Evolutionary conservation across 2,329 filamentous ascomycete species (phyloP).

Genomic region (Xylaria polymorpha): DNA sequence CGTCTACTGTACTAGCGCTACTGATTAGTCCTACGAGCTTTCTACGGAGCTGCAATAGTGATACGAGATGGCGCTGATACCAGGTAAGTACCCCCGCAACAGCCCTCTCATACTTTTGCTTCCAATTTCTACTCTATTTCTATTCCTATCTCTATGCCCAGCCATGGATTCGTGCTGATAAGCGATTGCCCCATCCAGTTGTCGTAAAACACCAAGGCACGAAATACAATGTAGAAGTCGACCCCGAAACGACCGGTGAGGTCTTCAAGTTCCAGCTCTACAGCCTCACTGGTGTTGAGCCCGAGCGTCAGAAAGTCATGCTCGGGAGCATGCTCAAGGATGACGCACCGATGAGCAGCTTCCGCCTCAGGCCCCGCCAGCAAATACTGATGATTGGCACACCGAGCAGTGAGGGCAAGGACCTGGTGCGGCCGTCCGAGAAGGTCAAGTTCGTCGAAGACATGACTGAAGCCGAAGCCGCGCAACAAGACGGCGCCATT

Average conservation of each 20-base stretch:
- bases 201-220: slow-evolving; percentile 95
- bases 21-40: background rate
- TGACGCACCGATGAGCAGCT: slow-evolving; percentile 85
- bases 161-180: slow-evolving; percentile 41
- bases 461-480: slow-evolving; percentile 94
- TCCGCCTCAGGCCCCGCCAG: slow-evolving; percentile 87
- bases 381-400: slow-evolving; percentile 97
- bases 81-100: slow-evolving; percentile 22
- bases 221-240: slow-evolving; percentile 93
- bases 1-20: background rate
- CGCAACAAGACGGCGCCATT: slow-evolving; percentile 82
- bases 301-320: slow-evolving; percentile 94
- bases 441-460: slow-evolving; percentile 92
- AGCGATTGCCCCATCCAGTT: slow-evolving; percentile 63
- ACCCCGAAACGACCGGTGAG: slow-evolving; percentile 84
- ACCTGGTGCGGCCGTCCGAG: slow-evolving; percentile 79
- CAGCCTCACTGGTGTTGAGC: slow-evolving; percentile 94
- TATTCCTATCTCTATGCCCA: background rate
- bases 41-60: slow-evolving; percentile 1
- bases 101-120: slow-evolving; percentile 15
- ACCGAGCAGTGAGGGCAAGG: slow-evolving; percentile 72
- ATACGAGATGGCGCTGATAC: slow-evolving; percentile 48
- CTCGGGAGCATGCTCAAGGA: slow-evolving; percentile 96
- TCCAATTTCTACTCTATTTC: background rate
- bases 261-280: slow-evolving; percentile 96